Conservation (phyloP, 2,329 filamentous ascomycete species). For the Plenodomus tracheiphilus region DNA sequence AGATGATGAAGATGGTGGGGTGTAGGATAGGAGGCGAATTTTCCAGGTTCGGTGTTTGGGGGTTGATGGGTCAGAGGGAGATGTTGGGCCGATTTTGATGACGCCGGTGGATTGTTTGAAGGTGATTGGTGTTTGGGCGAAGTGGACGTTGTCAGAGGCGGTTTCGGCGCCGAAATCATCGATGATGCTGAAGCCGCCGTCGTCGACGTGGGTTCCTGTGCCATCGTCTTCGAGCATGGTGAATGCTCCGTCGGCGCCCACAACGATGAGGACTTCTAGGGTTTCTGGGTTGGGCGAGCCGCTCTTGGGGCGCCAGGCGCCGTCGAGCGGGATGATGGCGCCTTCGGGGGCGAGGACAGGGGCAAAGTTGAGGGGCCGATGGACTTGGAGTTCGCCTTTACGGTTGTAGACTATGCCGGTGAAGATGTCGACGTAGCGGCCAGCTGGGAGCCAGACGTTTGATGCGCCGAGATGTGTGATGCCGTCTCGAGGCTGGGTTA, state of each 20-base stretch:
- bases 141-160: slow-evolving; percentile 31
- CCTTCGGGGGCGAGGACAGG: slow-evolving; percentile 62
- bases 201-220: slow-evolving; percentile 39
- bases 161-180: slow-evolving; percentile 47
- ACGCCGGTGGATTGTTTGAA: slow-evolving; percentile 44
- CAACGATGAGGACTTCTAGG: slow-evolving; percentile 55
- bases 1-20: too few relatives aligned
- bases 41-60: slow-evolving; percentile 37
- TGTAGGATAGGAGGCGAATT: slow-evolving; percentile 38
- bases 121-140: slow-evolving; percentile 40
- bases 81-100: slow-evolving; percentile 39
- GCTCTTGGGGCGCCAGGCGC: slow-evolving; percentile 47
- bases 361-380: slow-evolving; percentile 53
- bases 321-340: slow-evolving; percentile 62
- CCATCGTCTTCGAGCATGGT: slow-evolving; percentile 55
- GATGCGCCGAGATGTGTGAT: slow-evolving; percentile 54
- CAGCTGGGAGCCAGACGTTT: slow-evolving; percentile 60
- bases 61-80: slow-evolving; percentile 27
- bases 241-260: slow-evolving; percentile 53
- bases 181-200: slow-evolving; percentile 42
- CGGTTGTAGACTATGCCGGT: slow-evolving; percentile 62
- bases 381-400: slow-evolving; percentile 56
- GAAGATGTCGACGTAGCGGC: slow-evolving; percentile 62
- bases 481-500: slow-evolving; percentile 56
- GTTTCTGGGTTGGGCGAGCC: slow-evolving; percentile 53